These are phyloP conservation scores for Micromonas pusilla DNA, from an alignment of 139 green algal species.

Conservation along the genomic window DNA sequence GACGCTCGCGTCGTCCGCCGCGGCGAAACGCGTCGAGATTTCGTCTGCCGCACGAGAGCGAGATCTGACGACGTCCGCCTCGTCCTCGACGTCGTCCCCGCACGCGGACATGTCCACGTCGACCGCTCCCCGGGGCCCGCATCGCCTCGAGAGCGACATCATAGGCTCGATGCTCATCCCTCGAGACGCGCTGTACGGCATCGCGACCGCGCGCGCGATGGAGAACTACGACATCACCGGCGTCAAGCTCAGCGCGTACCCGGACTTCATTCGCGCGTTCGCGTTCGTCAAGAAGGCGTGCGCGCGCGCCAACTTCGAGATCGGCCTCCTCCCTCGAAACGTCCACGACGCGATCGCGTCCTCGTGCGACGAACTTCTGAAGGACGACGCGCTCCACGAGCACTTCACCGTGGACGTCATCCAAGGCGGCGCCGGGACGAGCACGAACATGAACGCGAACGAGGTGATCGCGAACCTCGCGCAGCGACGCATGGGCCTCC, in stretches of 20 bases:
- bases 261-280: conserved; percentile 14
- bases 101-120: no score
- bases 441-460: conserved; percentile 52
- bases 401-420: conserved; percentile 49
- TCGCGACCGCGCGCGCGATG: conserved; percentile 11
- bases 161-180: conserved; percentile 5
- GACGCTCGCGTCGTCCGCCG: no score
- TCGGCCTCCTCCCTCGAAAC: background rate
- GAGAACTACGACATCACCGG: conserved; percentile 41
- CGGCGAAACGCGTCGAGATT: no score
- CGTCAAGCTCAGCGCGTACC: conserved; percentile 37
- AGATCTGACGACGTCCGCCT: no score
- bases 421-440: conserved; percentile 47
- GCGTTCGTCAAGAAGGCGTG: conserved; percentile 12
- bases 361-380: conserved; percentile 16
- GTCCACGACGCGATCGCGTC: background rate
- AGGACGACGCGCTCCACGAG: background rate
- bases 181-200: conserved; percentile 10
- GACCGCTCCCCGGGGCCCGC: no score
- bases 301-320: background rate
- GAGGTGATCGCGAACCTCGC: conserved; percentile 58
- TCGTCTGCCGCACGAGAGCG: no score
- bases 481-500: conserved; percentile 71
- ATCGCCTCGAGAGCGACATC: conserved; percentile 6
- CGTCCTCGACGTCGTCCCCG: no score